Conservation (phyloP, 805 yeast genomes). For the Wickerhamomyces bisporus region DNA sequence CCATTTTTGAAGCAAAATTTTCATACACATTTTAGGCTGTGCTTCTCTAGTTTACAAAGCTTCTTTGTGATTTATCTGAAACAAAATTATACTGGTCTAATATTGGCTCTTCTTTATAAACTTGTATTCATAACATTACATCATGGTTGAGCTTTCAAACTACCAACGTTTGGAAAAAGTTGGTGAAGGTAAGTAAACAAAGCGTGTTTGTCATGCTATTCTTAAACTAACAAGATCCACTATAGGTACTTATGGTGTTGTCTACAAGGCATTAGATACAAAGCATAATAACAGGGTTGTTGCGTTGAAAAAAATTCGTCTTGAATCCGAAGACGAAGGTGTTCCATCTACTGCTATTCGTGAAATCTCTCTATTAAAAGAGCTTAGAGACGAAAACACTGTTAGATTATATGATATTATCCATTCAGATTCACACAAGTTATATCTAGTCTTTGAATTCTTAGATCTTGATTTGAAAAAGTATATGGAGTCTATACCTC, state of each 20-base stretch:
- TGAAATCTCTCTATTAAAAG: constrained; percentile 91
- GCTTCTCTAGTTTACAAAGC: too few species aligned
- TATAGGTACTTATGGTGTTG: constrained; percentile 90
- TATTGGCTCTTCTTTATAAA: too few species aligned
- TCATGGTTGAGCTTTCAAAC: constrained; percentile 65
- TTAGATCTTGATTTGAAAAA: constrained; percentile 92
- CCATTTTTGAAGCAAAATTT: too few species aligned
- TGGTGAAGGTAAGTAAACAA: constrained; percentile 72
- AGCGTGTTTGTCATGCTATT: too few species aligned
- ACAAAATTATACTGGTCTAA: too few species aligned
- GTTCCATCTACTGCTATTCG: constrained; percentile 98
- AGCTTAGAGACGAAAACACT: constrained; percentile 88
- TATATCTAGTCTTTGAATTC: constrained; percentile 89
- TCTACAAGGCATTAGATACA: constrained; percentile 89
- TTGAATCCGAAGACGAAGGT: constrained; percentile 97
- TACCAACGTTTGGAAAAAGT: constrained; percentile 93
- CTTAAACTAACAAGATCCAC: background rate
- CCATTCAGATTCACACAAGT: constrained; percentile 88
- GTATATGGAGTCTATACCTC: constrained; percentile 94
- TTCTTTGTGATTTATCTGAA: too few species aligned
- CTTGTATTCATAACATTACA: background rate
- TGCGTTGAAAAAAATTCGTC: constrained; percentile 89
- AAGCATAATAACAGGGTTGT: constrained; percentile 90
- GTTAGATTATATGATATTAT: constrained; percentile 90
- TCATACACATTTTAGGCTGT: too few species aligned